phyloP scores from a whole-genome alignment of 768 basidiomycete species.

The Psilocybe cyanescens region DNA sequence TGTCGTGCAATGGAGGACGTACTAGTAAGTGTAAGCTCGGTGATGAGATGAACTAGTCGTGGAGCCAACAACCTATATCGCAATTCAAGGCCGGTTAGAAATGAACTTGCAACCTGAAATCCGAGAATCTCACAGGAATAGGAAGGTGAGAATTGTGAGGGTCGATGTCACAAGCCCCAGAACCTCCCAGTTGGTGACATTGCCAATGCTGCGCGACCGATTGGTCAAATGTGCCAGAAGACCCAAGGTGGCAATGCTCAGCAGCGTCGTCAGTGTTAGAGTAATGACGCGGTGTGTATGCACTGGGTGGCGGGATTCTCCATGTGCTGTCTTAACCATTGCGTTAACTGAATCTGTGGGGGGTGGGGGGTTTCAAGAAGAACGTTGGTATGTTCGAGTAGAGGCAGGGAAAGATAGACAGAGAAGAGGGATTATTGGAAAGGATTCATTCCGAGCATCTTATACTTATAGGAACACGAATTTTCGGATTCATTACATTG shows the following conservation, averaged over 20 bases:
- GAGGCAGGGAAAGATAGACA: too few species aligned
- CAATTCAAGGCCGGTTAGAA: neutral
- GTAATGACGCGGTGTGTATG: neutral
- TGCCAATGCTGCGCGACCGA: neutral
- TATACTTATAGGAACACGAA: neutral
- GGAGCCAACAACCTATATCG: neutral
- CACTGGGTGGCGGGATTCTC: neutral
- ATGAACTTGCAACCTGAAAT: neutral
- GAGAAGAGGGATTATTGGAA: neutral
- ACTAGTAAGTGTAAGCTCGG: neutral
- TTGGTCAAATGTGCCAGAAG: slow-evolving; percentile 4
- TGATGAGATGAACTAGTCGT: neutral
- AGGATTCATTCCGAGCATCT: neutral
- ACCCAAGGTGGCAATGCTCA: slow-evolving; percentile 4
- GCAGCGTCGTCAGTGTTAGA: neutral
- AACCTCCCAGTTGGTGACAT: slow-evolving; percentile 2
- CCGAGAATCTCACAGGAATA: neutral
- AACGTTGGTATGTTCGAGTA: neutral
- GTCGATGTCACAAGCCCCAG: slow-evolving; percentile 5
- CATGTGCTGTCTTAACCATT: too few species aligned
- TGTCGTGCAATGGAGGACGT: neutral
- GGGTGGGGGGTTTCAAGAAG: too few species aligned
- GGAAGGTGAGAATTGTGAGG: slow-evolving; percentile 1
- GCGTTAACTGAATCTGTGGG: too few species aligned
- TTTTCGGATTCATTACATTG: neutral